Percentiles rank a stretch among this genome's conserved stretches.
phyloP scores from a whole-genome alignment of 2,329 filamentous ascomycete genomes.

The Fusarium sororula region DNA sequence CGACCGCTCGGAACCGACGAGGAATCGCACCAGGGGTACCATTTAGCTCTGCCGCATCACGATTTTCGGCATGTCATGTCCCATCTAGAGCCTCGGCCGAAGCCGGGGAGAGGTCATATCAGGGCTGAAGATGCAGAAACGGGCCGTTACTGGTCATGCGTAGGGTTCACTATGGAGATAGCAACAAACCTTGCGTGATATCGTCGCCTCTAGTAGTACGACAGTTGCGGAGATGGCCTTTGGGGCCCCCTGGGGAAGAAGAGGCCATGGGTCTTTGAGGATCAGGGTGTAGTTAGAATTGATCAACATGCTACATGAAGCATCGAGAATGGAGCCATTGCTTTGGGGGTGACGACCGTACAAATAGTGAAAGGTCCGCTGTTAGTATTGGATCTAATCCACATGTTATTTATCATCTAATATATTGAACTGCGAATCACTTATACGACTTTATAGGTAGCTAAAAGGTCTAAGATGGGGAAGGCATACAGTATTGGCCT shows the following conservation, averaged over 20 bases:
- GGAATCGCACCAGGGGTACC: background rate
- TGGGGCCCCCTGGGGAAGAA: slow-evolving; percentile 15
- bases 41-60: background rate
- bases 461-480: slow-evolving; percentile 45
- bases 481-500: slow-evolving; percentile 51
- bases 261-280: slow-evolving; percentile 1
- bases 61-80: background rate
- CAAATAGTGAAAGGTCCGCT: slow-evolving; percentile 27
- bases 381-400: background rate
- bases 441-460: background rate
- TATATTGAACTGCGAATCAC: background rate
- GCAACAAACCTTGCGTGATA: slow-evolving; percentile 24
- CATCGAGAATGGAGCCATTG: background rate
- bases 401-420: background rate
- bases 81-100: background rate
- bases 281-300: background rate
- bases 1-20: slow-evolving; percentile 11
- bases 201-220: slow-evolving; percentile 13
- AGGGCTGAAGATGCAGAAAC: background rate
- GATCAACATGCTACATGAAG: slow-evolving; percentile 6
- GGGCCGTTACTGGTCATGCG: slow-evolving; percentile 18
- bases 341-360: slow-evolving; percentile 9
- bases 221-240: slow-evolving; percentile 27
- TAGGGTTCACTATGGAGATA: background rate
- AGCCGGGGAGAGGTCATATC: background rate